Evolutionary conservation across 2,329 filamentous ascomycete genomes (phyloP).

Genomic region (Ceratocystis harringtonii): DNA sequence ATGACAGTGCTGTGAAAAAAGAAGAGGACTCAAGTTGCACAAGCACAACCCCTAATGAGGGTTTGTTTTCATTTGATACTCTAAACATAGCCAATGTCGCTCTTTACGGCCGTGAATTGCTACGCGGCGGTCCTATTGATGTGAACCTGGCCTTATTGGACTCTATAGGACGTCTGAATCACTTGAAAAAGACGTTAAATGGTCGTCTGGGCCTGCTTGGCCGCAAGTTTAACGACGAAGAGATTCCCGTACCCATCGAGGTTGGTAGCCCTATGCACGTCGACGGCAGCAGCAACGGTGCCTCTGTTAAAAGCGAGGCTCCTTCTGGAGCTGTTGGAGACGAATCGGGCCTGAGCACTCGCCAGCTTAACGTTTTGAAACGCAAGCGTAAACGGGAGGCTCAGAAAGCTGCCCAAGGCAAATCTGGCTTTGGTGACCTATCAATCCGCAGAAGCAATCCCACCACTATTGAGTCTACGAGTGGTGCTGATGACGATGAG

Average conservation of each 20-base stretch:
- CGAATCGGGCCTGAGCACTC: conserved; percentile 66
- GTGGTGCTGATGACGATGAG: conserved; percentile 40
- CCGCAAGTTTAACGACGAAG: conserved; percentile 70
- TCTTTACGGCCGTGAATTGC: conserved; percentile 65
- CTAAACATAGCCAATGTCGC: conserved; percentile 70
- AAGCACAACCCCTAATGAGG: conserved; percentile 13
- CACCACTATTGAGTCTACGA: conserved; percentile 43
- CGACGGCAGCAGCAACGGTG: conserved; percentile 25
- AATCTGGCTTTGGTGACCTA: conserved; percentile 78
- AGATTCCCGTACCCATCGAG: conserved; percentile 38
- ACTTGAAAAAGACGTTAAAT: conserved; percentile 78
- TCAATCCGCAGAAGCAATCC: conserved; percentile 50
- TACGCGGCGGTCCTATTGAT: conserved; percentile 76
- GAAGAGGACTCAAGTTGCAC: conserved; percentile 35
- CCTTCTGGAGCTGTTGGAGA: conserved; percentile 35
- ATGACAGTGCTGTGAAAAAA: conserved; percentile 40
- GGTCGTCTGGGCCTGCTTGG: conserved; percentile 73
- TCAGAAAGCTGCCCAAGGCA: conserved; percentile 71
- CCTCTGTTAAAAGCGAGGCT: conserved; percentile 22
- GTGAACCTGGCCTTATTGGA: conserved; percentile 70
- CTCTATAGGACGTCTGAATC: conserved; percentile 61
- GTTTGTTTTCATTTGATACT: conserved; percentile 42
- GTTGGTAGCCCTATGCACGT: conserved; percentile 31
- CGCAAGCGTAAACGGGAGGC: conserved; percentile 83
- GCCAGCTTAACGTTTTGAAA: conserved; percentile 88